phyloP scores from a whole-genome alignment of 2,329 filamentous ascomycete species.

The Cercospora beticola region DNA sequence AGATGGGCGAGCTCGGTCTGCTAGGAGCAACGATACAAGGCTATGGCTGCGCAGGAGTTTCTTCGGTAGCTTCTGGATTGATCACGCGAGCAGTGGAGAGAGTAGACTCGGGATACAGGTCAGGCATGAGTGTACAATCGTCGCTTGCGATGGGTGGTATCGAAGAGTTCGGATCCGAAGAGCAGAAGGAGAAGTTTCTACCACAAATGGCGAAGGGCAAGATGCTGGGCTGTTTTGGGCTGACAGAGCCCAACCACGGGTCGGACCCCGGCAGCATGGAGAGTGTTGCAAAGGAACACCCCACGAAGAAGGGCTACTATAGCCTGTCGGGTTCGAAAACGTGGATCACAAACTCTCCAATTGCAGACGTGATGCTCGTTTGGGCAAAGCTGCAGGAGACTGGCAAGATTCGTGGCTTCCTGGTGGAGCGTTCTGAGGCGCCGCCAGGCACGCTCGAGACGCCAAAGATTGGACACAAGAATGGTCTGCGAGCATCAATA shows the following conservation, averaged over 20 bases:
- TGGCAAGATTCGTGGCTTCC: conserved; percentile 90
- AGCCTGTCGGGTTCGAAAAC: conserved; percentile 81
- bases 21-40: conserved; percentile 83
- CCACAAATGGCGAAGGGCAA: conserved; percentile 80
- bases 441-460: conserved; percentile 88
- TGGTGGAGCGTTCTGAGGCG: conserved; percentile 81
- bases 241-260: conserved; percentile 91
- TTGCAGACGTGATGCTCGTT: conserved; percentile 78
- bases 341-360: conserved; percentile 94
- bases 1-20: conserved; percentile 91
- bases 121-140: conserved; percentile 90
- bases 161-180: conserved; percentile 78
- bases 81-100: conserved; percentile 89
- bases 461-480: conserved; percentile 91
- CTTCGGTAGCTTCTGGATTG: conserved; percentile 81
- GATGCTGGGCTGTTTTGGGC: conserved; percentile 78
- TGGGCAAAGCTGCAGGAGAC: conserved; percentile 93
- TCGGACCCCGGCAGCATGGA: conserved; percentile 92
- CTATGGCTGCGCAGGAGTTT: conserved; percentile 84
- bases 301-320: conserved; percentile 78
- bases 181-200: conserved; percentile 82
- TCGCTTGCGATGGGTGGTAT: conserved; percentile 94
- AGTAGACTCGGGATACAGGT: conserved; percentile 87
- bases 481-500: conserved; percentile 84
- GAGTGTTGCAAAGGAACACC: conserved; percentile 78